phyloP scores from a whole-genome alignment of 2,329 filamentous ascomycete species.

The Myotisia sp. region DNA sequence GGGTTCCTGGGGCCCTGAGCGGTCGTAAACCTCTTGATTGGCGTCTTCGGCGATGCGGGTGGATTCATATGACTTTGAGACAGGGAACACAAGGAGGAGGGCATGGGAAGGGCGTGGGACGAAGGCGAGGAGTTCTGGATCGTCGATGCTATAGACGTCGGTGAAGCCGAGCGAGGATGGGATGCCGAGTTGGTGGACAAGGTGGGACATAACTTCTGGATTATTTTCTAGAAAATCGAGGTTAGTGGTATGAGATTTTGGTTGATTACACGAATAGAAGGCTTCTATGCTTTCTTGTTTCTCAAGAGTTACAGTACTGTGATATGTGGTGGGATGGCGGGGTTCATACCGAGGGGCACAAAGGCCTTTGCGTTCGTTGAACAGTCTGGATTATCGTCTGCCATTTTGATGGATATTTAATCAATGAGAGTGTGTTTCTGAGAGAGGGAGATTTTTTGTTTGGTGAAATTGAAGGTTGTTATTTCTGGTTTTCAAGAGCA shows the following conservation, averaged over 20 bases:
- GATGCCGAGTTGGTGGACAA: conserved; percentile 73
- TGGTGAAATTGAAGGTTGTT: too few species aligned
- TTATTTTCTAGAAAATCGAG: conserved; percentile 46
- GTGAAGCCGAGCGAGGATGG: conserved; percentile 63
- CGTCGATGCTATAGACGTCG: conserved; percentile 83
- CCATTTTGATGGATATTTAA: conserved; percentile 17
- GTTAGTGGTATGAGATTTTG: conserved; percentile 6
- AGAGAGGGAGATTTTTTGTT: too few species aligned
- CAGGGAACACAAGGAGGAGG: conserved; percentile 81
- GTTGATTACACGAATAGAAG: too few species aligned
- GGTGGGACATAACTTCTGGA: conserved; percentile 71
- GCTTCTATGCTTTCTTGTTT: too few species aligned
- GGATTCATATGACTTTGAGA: conserved; percentile 64
- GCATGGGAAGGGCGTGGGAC: conserved; percentile 79
- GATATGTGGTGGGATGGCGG: not conserved
- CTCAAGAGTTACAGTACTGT: not conserved
- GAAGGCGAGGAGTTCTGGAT: conserved; percentile 69
- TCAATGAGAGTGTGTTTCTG: too few species aligned
- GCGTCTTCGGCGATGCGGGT: conserved; percentile 62
- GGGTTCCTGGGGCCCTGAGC: conserved; percentile 53
- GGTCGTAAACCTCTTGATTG: conserved; percentile 47
- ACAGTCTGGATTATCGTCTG: conserved; percentile 22
- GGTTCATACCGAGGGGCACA: conserved; percentile 31
- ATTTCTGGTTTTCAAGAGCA: too few species aligned
- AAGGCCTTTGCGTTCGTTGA: conserved; percentile 33